Percentiles rank a stretch among this genome's conserved stretches.
These are phyloP conservation scores for Petunia secreta DNA, from an alignment of 257 asterid species.

Conservation along the genomic window DNA sequence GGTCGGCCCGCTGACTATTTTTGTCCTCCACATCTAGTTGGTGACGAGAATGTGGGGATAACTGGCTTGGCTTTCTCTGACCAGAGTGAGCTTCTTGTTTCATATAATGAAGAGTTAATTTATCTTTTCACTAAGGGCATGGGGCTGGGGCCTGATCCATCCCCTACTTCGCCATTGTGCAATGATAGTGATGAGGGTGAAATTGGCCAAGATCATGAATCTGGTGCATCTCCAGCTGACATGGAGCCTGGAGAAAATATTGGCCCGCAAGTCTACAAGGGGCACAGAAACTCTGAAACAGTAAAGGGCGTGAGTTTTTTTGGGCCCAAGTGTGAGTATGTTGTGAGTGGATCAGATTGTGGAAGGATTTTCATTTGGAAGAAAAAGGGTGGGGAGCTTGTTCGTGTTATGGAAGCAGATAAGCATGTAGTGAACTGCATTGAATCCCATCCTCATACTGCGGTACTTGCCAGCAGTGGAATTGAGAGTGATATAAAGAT, in stretches of 20 bases:
- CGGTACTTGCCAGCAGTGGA: conserved; percentile 86
- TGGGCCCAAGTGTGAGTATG: conserved; percentile 90
- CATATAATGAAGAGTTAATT: conserved; percentile 75
- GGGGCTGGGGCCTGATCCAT: conserved; percentile 67
- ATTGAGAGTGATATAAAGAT: conserved; percentile 76
- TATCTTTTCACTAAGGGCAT: conserved; percentile 76
- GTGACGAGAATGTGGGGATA: conserved; percentile 61
- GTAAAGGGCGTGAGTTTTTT: conserved; percentile 84
- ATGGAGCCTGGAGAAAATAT: conserved; percentile 35
- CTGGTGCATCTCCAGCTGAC: conserved; percentile 37
- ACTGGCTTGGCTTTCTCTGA: conserved; percentile 94
- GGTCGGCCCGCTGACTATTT: conserved; percentile 75
- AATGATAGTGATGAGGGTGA: conserved; percentile 45
- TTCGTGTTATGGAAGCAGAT: conserved; percentile 90
- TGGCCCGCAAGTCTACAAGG: conserved; percentile 79
- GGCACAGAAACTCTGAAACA: conserved; percentile 75
- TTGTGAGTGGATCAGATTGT: conserved; percentile 92
- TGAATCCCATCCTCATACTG: conserved; percentile 80
- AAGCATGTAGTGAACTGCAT: conserved; percentile 75
- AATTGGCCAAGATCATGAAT: conserved; percentile 37
- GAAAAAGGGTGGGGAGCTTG: conserved; percentile 75
- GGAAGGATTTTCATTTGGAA: conserved; percentile 95
- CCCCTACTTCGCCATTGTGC: conserved; percentile 41
- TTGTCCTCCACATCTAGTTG: conserved; percentile 73
- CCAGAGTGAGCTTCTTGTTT: conserved; percentile 89